These are phyloP conservation scores for Cavenderia fasciculata DNA, from an alignment of 78 protist species.

Conservation along the genomic window DNA sequence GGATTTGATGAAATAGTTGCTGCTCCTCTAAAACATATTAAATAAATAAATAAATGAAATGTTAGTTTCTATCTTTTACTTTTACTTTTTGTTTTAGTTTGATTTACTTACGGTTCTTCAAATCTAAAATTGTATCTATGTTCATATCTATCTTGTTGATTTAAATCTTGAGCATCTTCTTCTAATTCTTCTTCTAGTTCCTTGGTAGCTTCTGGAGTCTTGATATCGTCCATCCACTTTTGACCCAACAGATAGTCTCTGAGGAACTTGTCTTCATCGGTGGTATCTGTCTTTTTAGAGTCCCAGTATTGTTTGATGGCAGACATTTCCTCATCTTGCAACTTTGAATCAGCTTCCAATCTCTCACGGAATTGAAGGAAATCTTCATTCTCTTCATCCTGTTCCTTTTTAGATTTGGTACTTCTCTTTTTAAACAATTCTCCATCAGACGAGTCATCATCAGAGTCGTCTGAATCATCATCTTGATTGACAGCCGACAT, in stretches of 20 bases:
- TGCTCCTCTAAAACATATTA: too few species aligned
- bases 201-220: constrained; percentile 48
- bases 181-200: constrained; percentile 58
- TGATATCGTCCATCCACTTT: constrained; percentile 67
- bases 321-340: not conserved
- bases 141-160: constrained; percentile 40
- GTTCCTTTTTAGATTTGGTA: constrained; percentile 17
- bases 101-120: too few species aligned
- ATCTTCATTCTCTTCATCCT: constrained; percentile 42
- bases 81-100: too few species aligned
- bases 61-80: too few species aligned
- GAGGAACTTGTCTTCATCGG: constrained; percentile 49
- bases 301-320: constrained; percentile 38
- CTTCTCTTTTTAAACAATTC: constrained; percentile 7
- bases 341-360: not conserved
- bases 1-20: constrained; percentile 35
- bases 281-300: not conserved
- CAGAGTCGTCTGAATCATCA: not conserved
- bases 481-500: not conserved
- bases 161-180: constrained; percentile 29
- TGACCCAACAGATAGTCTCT: constrained; percentile 73
- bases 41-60: too few species aligned
- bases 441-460: not conserved
- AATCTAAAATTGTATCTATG: constrained; percentile 39
- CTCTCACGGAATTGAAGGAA: constrained; percentile 39